Percentiles rank a stretch among this genome's conserved stretches.
Evolutionary conservation across 2,329 filamentous ascomycete genomes (phyloP).

Genomic region (Alternaria tenuissima): DNA sequence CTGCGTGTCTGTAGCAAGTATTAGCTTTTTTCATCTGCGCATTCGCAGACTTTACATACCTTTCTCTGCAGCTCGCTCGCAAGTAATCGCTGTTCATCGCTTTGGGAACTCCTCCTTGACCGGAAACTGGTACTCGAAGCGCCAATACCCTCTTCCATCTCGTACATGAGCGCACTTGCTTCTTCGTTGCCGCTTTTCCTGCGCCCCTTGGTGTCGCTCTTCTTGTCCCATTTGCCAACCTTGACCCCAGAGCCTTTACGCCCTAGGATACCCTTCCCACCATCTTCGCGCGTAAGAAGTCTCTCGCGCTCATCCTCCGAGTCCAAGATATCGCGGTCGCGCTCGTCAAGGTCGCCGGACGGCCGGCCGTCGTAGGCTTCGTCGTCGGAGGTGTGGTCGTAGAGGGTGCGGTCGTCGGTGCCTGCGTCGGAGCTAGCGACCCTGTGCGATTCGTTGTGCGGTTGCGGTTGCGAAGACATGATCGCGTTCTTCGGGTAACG

Average conservation of each 20-base stretch:
- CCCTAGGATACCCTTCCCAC: conserved; percentile 35
- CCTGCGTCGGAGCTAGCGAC: conserved; percentile 32
- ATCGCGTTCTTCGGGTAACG: conserved; percentile 10
- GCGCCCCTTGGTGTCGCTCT: conserved; percentile 37
- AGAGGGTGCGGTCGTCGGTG: conserved; percentile 43
- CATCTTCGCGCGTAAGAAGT: conserved; percentile 47
- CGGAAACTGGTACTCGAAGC: conserved; percentile 60
- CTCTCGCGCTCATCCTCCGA: conserved; percentile 58
- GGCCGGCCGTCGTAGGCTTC: conserved; percentile 44
- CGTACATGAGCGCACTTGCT: conserved; percentile 81
- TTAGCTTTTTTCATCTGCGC: conserved; percentile 49
- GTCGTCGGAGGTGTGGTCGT: conserved; percentile 40
- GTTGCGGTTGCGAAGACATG: conserved; percentile 34
- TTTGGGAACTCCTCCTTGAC: conserved; percentile 52
- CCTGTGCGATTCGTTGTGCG: conserved; percentile 23
- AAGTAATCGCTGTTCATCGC: conserved; percentile 62
- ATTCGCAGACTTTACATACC: conserved; percentile 24
- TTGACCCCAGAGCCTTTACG: conserved; percentile 38
- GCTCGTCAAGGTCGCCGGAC: conserved; percentile 46
- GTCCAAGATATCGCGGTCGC: conserved; percentile 53
- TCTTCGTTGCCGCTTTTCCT: conserved; percentile 65
- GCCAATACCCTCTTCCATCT: conserved; percentile 84
- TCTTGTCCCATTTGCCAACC: conserved; percentile 41
- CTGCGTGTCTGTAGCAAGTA: conserved; percentile 29
- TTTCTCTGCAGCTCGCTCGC: conserved; percentile 57